A percentile compares a stretch with the other conserved stretches of the same genome.
phyloP scores from a whole-genome alignment of 352 stramenopile species.

The Globisporangium apiculatum region DNA sequence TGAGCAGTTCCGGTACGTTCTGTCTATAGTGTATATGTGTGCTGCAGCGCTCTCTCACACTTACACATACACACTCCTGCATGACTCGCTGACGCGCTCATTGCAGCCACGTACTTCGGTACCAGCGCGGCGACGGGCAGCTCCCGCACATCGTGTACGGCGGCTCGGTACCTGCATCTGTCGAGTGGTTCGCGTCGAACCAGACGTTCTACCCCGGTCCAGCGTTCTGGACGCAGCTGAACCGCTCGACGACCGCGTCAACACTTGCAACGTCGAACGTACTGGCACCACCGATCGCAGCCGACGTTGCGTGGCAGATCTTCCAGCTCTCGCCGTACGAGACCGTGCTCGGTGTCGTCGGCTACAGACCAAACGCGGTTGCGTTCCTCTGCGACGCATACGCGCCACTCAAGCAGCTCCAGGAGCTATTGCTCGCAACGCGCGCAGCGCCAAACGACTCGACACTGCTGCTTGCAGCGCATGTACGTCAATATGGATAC shows the following conservation, averaged over 20 bases:
- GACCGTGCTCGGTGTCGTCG: constrained; percentile 48
- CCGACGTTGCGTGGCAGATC: constrained; percentile 77
- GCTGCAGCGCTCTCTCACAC: not conserved
- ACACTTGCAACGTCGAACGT: constrained; percentile 36
- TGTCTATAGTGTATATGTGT: not conserved
- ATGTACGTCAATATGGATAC: constrained; percentile 23
- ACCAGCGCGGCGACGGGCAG: constrained; percentile 46
- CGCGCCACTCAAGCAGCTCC: constrained; percentile 44
- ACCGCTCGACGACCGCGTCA: not conserved
- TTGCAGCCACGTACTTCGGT: constrained; percentile 40
- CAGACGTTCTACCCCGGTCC: constrained; percentile 75
- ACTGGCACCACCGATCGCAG: constrained; percentile 60
- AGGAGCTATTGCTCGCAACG: constrained; percentile 40
- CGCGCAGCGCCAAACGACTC: constrained; percentile 8
- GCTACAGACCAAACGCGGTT: constrained; percentile 50
- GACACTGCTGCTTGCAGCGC: constrained; percentile 24
- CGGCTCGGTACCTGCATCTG: constrained; percentile 40
- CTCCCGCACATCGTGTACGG: constrained; percentile 76
- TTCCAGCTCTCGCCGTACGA: constrained; percentile 79
- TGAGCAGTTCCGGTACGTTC: constrained; percentile 45
- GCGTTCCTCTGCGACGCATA: constrained; percentile 71
- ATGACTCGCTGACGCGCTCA: no score
- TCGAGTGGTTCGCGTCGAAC: constrained; percentile 53
- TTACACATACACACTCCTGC: no score
- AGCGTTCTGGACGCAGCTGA: constrained; percentile 41